Evolutionary conservation across 495 filamentous ascomycete species (phyloP).

Genomic region (Neurospora sp.): DNA sequence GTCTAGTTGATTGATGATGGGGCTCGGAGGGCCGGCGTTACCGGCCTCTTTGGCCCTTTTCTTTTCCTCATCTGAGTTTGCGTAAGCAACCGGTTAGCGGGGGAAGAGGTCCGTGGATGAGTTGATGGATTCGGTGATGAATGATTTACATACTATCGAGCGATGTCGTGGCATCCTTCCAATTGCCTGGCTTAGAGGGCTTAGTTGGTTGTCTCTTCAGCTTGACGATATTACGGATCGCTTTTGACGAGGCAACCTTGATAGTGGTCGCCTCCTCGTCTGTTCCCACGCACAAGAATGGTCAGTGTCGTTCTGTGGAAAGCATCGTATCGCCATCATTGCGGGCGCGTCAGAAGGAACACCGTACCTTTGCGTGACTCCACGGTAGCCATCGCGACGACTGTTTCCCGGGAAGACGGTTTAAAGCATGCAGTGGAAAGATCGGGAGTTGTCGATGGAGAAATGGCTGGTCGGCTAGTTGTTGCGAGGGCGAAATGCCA

Average conservation of each 20-base stretch:
- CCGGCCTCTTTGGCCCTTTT: constrained; percentile 36
- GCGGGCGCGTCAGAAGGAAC: neutral
- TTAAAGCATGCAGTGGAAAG: neutral
- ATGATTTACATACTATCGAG: constrained; percentile 40
- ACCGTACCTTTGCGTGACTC: constrained; percentile 23
- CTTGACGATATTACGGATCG: constrained; percentile 42
- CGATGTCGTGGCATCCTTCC: constrained; percentile 37
- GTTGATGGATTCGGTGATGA: neutral
- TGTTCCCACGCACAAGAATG: neutral
- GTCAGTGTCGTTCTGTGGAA: neutral
- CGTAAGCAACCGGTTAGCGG: neutral
- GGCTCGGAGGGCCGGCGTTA: constrained; percentile 32
- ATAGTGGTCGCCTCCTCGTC: constrained; percentile 43
- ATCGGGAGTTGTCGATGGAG: neutral
- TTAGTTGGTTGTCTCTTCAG: constrained; percentile 55
- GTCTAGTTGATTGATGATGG: constrained; percentile 64
- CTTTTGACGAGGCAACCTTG: constrained; percentile 45
- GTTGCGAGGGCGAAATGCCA: neutral
- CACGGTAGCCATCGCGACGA: constrained; percentile 13
- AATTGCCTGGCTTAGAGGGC: constrained; percentile 44
- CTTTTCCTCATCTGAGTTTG: constrained; percentile 25
- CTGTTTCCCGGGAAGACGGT: constrained; percentile 6
- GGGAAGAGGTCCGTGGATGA: neutral
- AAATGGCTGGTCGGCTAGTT: neutral
- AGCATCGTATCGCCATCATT: neutral